A percentile compares a stretch with the other conserved stretches of the same genome.
Conservation (phyloP, 495 filamentous ascomycete species). For the Podospora pseudocomata region DNA sequence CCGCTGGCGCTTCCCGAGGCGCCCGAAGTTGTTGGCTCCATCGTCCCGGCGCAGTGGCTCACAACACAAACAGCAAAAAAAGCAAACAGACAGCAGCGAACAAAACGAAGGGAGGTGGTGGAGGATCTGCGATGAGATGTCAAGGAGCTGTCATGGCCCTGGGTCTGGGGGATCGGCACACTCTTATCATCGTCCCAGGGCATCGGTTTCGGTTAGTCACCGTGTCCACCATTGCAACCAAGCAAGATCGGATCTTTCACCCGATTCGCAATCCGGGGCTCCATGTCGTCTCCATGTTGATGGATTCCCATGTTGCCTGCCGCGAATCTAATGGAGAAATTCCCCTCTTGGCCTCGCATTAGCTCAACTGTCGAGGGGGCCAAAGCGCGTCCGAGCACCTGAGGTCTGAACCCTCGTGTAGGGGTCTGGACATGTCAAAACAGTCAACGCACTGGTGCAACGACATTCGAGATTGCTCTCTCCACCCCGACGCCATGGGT, state of each 20-base stretch:
- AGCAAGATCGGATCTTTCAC: background rate
- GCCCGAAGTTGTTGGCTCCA: conserved; percentile 10
- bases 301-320: background rate
- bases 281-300: background rate
- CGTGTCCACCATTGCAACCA: background rate
- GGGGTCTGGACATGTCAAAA: background rate
- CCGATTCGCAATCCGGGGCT: background rate
- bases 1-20: conserved; percentile 4
- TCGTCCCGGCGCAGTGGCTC: background rate
- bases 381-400: conserved; percentile 10
- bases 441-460: conserved; percentile 5
- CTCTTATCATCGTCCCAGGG: background rate
- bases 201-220: background rate
- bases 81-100: background rate
- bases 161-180: conserved; percentile 7
- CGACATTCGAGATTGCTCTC: background rate
- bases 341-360: background rate
- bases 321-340: background rate
- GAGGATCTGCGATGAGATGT: background rate
- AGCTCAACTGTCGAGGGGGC: background rate
- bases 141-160: background rate
- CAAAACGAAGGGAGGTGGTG: background rate
- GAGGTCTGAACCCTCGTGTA: background rate
- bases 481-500: background rate
- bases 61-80: background rate